Evolutionary conservation across 257 asterid genomes (phyloP).

Genomic region (Verbena officinalis): DNA sequence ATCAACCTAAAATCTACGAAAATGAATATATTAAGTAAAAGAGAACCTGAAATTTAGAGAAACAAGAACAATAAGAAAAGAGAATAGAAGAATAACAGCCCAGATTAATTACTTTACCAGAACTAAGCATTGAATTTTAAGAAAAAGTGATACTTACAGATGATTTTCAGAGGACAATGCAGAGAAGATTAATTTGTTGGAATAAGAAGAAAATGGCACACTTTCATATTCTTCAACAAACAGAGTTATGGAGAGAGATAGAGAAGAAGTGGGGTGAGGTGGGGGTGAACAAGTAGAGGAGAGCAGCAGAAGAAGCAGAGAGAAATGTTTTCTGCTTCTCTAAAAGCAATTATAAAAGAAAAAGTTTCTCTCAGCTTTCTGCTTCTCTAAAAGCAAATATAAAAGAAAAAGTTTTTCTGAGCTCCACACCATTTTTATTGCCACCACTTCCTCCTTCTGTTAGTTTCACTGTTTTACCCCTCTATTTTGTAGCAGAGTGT

Average conservation of each 20-base stretch:
- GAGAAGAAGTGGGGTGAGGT: not conserved
- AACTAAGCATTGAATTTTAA: not conserved
- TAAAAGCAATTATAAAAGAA: constrained; percentile 47
- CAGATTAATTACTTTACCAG: not conserved
- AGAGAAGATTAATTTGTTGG: constrained; percentile 5
- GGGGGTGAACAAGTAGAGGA: constrained; percentile 13
- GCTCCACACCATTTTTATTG: constrained; percentile 23
- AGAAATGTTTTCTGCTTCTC: constrained; percentile 41
- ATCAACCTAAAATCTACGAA: not conserved
- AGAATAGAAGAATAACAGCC: not conserved
- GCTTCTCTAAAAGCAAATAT: constrained; percentile 56
- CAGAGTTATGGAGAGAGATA: constrained; percentile 15
- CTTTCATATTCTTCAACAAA: constrained; percentile 27
- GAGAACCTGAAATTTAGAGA: not conserved
- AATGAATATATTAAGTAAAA: not conserved
- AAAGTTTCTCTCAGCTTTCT: constrained; percentile 41
- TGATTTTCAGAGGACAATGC: constrained; percentile 12
- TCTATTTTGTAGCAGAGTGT: no score
- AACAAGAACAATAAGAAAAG: not conserved
- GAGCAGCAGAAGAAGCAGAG: constrained; percentile 32
- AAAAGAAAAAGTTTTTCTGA: constrained; percentile 43
- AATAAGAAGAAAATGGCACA: constrained; percentile 27
- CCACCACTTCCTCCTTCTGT: not conserved
- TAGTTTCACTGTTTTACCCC: no score
- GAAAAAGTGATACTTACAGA: constrained; percentile 22